phyloP scores from a whole-genome alignment of 2,329 filamentous ascomycete genomes.

The Colletotrichum viniferum region DNA sequence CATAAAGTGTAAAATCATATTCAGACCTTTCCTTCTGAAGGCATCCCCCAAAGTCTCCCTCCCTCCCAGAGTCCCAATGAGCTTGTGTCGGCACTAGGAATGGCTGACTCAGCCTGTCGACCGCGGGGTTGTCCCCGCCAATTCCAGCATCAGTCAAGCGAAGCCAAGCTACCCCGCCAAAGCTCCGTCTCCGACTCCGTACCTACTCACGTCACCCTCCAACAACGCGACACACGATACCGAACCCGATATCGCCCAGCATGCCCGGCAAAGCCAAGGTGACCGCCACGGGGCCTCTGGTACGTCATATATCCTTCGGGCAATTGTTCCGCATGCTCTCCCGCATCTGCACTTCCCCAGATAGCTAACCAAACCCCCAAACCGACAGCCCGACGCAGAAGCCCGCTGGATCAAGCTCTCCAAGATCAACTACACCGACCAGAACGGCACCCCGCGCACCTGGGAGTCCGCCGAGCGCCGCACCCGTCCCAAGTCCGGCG shows the following conservation, averaged over 20 bases:
- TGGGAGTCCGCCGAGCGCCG: constrained; percentile 79
- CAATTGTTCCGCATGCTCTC: background rate
- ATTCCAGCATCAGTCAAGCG: background rate
- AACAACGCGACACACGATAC: background rate
- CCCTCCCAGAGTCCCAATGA: background rate
- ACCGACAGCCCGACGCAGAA: constrained; percentile 50
- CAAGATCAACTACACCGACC: constrained; percentile 69
- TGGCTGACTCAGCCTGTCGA: background rate
- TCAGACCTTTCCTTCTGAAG: background rate
- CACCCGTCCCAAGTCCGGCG: constrained; percentile 64
- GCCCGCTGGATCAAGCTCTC: constrained; percentile 65
- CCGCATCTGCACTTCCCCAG: background rate
- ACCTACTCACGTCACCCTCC: background rate
- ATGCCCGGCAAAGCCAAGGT: constrained; percentile 35
- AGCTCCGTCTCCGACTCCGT: background rate
- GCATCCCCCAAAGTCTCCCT: background rate
- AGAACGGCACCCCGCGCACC: constrained; percentile 59
- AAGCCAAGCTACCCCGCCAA: background rate
- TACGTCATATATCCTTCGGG: constrained; percentile 28
- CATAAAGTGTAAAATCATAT: background rate
- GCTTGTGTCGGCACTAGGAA: background rate
- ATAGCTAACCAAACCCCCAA: background rate
- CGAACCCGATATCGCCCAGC: background rate
- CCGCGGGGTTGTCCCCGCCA: background rate
- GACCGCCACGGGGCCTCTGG: constrained; percentile 47